Evolutionary conservation across 768 basidiomycete species (phyloP), one percentile per base, ranked within the genome.

Genomic region (Rhizopogon vinicolor): DNA sequence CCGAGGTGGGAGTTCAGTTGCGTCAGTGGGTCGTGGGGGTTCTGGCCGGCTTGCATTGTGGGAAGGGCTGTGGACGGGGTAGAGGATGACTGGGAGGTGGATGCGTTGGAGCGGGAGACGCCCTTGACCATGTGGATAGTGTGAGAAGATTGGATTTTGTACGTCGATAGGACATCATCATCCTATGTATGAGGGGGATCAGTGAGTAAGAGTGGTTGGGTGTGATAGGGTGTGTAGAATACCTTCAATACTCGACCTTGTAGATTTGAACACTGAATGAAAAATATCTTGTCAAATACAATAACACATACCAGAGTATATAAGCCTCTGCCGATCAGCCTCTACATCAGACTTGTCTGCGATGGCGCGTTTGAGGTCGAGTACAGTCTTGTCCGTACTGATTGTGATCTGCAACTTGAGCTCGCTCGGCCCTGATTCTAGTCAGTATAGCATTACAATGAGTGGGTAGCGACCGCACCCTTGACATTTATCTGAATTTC

Each of bases 111-210:
- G 7, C 86, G 80, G 1, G 86, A 78, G 9, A 82, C 85, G 22
- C 91, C 90, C 68, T 95, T 96, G 63, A 94, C 94, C 90, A 93
- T 93, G 68, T 93, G 93, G 41, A 95, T 84, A 0, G 93, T 94
- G 67, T 97, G 91, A 3, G 82, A 78, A 1, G 87, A 82, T 65
- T 91, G 89, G 56, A 97, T 93, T 78, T 97, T 96, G 81, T 97
- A 97, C 7, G 78, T 76, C 1, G 88, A 84, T 9, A 97, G 75
- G 12, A 69, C 64, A 63, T 98, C 93, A 49, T 96, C 93, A 61
- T 93, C 91, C 86, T 93, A 63, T 50, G 41, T 8, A 41, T 12
- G 31, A 51, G 13, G 35, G 9, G 18, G n/a, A 28, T 42, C 52
- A 58, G 41, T 64, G 58, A 19, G 44, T n/a, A 50, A 52, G 44